A percentile compares a stretch with the other conserved stretches of the same genome.
phyloP scores from a whole-genome alignment of 768 basidiomycete genomes.

The Kwoniella shandongensis region DNA sequence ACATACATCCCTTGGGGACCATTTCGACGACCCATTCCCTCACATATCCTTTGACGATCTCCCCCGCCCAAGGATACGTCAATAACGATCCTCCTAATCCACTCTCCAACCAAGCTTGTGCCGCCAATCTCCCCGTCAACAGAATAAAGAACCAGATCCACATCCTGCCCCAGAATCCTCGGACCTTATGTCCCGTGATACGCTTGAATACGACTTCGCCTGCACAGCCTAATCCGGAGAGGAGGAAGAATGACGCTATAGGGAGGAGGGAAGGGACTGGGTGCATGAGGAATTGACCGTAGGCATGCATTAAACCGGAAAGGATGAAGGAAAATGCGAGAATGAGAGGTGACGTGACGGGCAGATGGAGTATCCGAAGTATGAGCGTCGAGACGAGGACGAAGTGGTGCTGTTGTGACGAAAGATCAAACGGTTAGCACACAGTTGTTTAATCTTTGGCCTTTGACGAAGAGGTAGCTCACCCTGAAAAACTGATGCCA shows the following conservation, averaged over 20 bases:
- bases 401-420: constrained; percentile 35
- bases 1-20: neutral
- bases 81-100: constrained; percentile 42
- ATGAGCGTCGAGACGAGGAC: constrained; percentile 37
- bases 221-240: constrained; percentile 36
- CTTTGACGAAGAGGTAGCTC: neutral
- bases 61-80: constrained; percentile 15
- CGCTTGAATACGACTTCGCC: constrained; percentile 41
- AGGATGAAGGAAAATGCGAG: constrained; percentile 37
- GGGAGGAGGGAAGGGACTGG: constrained; percentile 35
- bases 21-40: constrained; percentile 3
- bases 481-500: constrained; percentile 50
- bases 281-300: constrained; percentile 41
- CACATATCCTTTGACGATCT: constrained; percentile 6
- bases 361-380: constrained; percentile 27
- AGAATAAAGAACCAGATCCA: constrained; percentile 44
- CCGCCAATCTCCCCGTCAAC: constrained; percentile 18
- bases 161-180: constrained; percentile 37
- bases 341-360: constrained; percentile 21
- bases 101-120: constrained; percentile 35
- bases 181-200: constrained; percentile 41
- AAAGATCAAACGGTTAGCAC: constrained; percentile 1
- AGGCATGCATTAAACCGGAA: constrained; percentile 44
- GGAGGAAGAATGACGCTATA: constrained; percentile 41
- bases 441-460: too few relatives aligned